Evolutionary conservation across 805 yeast genomes (phyloP), one percentile per base, ranked within the genome.

Genomic region (Kuraishia molischiana): DNA sequence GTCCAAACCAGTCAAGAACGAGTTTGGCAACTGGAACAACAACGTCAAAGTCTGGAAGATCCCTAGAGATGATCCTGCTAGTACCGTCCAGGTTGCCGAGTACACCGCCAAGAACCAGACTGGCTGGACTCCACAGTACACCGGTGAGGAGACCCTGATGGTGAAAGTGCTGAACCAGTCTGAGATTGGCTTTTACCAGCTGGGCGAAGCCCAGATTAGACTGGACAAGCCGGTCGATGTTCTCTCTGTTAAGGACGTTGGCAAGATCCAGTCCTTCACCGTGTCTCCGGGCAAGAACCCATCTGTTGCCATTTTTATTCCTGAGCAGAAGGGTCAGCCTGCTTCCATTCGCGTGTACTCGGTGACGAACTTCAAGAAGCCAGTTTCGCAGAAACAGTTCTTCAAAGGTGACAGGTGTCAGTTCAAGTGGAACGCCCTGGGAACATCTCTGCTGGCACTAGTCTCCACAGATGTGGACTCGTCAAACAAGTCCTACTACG

Each of bases 401-500:
- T 92, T 92, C 74, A 89, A 90, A 64, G 97, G 97, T 36, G 98
- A 92, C 56, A 75, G 84, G 46, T 92, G 96, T 60, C 80, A 75
- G 50, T 74, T 92, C 64, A 81, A 76, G 56, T 92, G 99, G 99
- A 92, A 94, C 60, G 72, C 77, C 26, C 70, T 87, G 45, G 99
- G 99, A 42, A 92, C 97, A 42, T 95, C 97, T 5, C 68, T 90
- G 43, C 67, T 94, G 53, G 96, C 95, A 35, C 72, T 89, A 50
- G 95, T 97, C 4, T 83, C 92, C 34, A 92, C 97, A 20, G 98
- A 92, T 61, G 95, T 90, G 49, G 98, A 92, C 62, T 70, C 92
- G 24, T 75, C 94, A 24, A 94, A 94, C 58, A 80, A 90, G 67
- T 82, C 94, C 2, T 92, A 92, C 64, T 92, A 92, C 56, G 99